Base-by-base conservation (phyloP, 2,329 filamentous ascomycete genomes). In the Cadophora sp. region DNA sequence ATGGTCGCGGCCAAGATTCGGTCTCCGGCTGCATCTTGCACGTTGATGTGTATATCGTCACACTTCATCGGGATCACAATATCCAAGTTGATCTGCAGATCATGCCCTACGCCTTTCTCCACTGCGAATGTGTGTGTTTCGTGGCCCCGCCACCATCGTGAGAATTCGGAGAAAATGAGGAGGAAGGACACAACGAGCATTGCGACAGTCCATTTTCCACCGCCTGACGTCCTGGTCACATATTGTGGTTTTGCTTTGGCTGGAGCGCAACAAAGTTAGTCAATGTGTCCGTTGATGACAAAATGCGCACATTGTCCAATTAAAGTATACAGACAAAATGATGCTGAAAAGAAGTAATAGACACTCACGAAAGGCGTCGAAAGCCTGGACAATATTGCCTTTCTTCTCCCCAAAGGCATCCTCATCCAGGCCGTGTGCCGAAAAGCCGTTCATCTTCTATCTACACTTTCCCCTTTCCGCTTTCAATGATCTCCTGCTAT, bases 211-310 rank as follows among this genome's bases (percentile, higher is more conserved):
- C 94, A 97, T 82, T 97, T 94, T 71, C 95, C 95, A 76, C 96
- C 97, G 76, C 92, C 91, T 46, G 91, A 87, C 37, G 93, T 97
- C 72, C 90, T 88, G 58, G 92, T 91, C 65, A 96, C 90, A 81
- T 97, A 99, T 77, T 95, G 93, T 19, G 94, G 89, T 83, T 98
- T 98, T 64, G 95, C 93, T 85, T 99, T 98, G 73, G 96, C 94
- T 97, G 77, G 64, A 68, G 43, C 19, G 59, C 9, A 66, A 26
- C 29, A n/a, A 46, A 16, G 8, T 58, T 19, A 50, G 64, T 55
- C 63, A 55, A 37, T 68, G 46, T 31, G 22, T 22, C 19, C 24
- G 3, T 27, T 11, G 22, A n/a, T 55, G 19, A 24, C 26, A 11
- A 43, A 50, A 24, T 9, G 24, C 29, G 60, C 48, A 43, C 55